phyloP scores from a whole-genome alignment of 148 eudicot species.

The Spergularia bocconei region DNA sequence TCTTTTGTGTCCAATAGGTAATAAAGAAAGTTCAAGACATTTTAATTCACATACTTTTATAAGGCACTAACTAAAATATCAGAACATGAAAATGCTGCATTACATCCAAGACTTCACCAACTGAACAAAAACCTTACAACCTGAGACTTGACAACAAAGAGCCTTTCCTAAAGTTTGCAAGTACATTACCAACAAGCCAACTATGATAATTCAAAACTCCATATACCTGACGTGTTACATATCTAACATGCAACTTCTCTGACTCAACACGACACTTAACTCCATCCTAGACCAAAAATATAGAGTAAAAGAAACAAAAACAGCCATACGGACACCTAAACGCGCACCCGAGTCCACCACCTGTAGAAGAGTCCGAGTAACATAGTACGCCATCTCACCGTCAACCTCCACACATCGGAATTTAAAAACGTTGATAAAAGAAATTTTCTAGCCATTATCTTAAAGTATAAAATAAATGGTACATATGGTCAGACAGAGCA shows the following conservation, averaged over 20 bases:
- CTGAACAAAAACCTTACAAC: conserved; percentile 2
- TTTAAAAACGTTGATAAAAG: background rate
- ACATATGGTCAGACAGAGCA: background rate
- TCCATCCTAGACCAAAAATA: too few species aligned
- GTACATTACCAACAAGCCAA: background rate
- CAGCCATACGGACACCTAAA: too few species aligned
- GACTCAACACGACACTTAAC: too few species aligned
- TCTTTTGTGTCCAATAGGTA: background rate
- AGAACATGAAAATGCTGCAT: background rate
- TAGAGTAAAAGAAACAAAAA: too few species aligned
- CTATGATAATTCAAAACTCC: too few species aligned
- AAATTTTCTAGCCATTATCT: background rate
- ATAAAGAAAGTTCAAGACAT: background rate
- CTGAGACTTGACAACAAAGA: background rate
- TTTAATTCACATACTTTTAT: background rate
- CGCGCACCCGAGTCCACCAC: too few species aligned
- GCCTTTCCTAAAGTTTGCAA: background rate
- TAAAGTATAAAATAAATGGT: background rate
- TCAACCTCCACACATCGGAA: background rate
- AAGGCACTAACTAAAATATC: background rate
- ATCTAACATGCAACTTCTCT: too few species aligned
- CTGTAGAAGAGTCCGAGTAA: background rate
- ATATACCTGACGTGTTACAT: too few species aligned
- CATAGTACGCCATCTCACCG: background rate
- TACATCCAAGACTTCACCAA: conserved; percentile 1